Conservation (phyloP, 345 rosid genomes). For the Streptanthus diversifolius region DNA sequence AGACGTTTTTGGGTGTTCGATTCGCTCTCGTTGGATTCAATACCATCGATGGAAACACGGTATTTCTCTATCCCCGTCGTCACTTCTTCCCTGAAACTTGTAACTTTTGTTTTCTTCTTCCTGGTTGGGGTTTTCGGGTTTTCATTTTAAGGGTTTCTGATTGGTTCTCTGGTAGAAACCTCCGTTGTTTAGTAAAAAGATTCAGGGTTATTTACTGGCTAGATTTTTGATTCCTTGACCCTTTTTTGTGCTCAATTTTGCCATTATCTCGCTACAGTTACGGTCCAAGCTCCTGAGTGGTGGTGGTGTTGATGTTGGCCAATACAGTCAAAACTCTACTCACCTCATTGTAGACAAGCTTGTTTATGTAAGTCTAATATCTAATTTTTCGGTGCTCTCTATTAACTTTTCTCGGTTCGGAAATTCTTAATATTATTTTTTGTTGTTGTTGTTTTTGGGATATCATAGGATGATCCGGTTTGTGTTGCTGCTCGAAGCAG, state of each 20-base stretch:
- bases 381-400: neutral
- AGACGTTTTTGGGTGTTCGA: constrained; percentile 56
- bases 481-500: constrained; percentile 71
- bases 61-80: neutral
- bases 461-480: constrained; percentile 67
- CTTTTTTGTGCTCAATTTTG: neutral
- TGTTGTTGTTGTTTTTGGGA: neutral
- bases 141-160: neutral
- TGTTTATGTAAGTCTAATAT: constrained; percentile 48
- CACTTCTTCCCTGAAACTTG: neutral
- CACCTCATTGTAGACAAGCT: constrained; percentile 71
- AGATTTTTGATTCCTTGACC: neutral
- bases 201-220: neutral
- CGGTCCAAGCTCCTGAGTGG: constrained; percentile 65
- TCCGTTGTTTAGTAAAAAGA: neutral
- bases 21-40: constrained; percentile 72
- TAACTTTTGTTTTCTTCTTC: neutral
- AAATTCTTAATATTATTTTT: neutral
- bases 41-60: constrained; percentile 40
- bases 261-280: constrained; percentile 36
- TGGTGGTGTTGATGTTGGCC: constrained; percentile 67
- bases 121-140: too few relatives aligned
- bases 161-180: neutral
- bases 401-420: neutral
- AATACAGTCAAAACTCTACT: constrained; percentile 44